Conservation (phyloP, 73 alveolate genomes). For the Stentor coeruleus region DNA sequence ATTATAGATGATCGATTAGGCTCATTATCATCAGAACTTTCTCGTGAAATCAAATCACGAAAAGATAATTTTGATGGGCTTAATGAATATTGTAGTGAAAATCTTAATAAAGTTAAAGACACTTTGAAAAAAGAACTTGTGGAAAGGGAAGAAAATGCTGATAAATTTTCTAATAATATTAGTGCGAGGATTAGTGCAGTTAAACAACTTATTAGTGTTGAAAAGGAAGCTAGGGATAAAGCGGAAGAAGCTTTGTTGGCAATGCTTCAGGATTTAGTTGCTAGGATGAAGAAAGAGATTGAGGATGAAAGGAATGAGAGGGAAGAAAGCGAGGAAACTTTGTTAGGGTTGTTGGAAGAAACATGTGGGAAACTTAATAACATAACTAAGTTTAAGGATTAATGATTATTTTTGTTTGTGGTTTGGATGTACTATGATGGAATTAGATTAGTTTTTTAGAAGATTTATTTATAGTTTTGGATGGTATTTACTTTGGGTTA, state of each 20-base stretch:
- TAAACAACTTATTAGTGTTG: slow-evolving; percentile 40
- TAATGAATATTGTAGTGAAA: slow-evolving; percentile 3
- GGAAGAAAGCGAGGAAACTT: slow-evolving; percentile 87
- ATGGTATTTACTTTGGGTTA: too few relatives aligned
- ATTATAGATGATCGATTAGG: slow-evolving; percentile 32
- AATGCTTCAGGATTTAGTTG: slow-evolving; percentile 81
- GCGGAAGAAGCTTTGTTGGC: slow-evolving; percentile 90
- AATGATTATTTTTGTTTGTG: too few relatives aligned
- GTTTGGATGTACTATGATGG: too few relatives aligned
- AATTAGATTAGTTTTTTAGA: too few relatives aligned
- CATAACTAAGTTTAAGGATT: slow-evolving; percentile 31
- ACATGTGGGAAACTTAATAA: slow-evolving; percentile 80
- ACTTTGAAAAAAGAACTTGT: slow-evolving; percentile 14
- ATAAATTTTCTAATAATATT: slow-evolving; percentile 15
- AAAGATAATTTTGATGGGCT: not conserved
- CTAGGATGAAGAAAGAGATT: slow-evolving; percentile 82
- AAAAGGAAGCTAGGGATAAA: slow-evolving; percentile 80
- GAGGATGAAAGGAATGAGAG: slow-evolving; percentile 90
- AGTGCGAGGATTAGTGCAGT: slow-evolving; percentile 31
- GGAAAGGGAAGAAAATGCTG: not conserved
- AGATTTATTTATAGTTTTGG: too few relatives aligned
- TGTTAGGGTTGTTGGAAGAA: slow-evolving; percentile 89
- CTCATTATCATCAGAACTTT: slow-evolving; percentile 12
- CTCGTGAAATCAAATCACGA: not conserved
- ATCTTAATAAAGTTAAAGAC: slow-evolving; percentile 27